These are phyloP conservation scores for Lactifluus echinatus DNA, from an alignment of 768 basidiomycete genomes.

Conservation along the genomic window DNA sequence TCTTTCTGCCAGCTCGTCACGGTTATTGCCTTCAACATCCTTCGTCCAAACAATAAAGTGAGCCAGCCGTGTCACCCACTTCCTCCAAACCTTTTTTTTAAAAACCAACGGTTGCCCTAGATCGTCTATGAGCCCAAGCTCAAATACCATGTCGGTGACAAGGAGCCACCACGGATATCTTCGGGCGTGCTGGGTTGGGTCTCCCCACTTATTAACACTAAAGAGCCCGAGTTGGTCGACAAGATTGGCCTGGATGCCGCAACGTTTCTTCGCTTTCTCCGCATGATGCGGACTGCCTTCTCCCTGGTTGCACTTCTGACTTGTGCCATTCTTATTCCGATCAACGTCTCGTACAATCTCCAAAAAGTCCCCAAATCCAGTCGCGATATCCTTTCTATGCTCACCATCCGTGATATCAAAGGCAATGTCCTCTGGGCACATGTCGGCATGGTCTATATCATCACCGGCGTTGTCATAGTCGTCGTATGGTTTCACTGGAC, in stretches of 20 bases:
- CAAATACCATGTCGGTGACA: constrained; percentile 77
- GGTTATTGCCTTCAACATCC: constrained; percentile 67
- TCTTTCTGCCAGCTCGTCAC: constrained; percentile 43
- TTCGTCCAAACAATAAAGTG: constrained; percentile 88
- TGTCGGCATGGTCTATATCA: constrained; percentile 72
- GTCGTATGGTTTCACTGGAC: constrained; percentile 71
- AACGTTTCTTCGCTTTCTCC: constrained; percentile 83
- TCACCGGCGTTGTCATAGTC: constrained; percentile 65
- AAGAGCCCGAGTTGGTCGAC: constrained; percentile 83
- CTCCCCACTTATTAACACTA: constrained; percentile 70
- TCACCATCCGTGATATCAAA: constrained; percentile 78
- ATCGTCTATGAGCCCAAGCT: constrained; percentile 90
- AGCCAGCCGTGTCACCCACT: constrained; percentile 9
- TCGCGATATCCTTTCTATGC: constrained; percentile 62
- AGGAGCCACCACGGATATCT: constrained; percentile 72
- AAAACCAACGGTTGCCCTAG: constrained; percentile 30
- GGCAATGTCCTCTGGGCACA: constrained; percentile 75
- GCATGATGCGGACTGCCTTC: constrained; percentile 75
- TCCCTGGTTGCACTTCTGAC: constrained; percentile 49
- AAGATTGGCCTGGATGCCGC: constrained; percentile 91
- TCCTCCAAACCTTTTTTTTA: background rate
- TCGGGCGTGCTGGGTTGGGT: constrained; percentile 87
- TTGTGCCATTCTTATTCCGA: constrained; percentile 72
- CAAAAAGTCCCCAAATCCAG: constrained; percentile 41
- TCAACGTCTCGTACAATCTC: constrained; percentile 82